Percentiles rank a stretch among this genome's conserved stretches.
Conservation (phyloP, 2,329 filamentous ascomycete genomes). For the Fusarium coicis region DNA sequence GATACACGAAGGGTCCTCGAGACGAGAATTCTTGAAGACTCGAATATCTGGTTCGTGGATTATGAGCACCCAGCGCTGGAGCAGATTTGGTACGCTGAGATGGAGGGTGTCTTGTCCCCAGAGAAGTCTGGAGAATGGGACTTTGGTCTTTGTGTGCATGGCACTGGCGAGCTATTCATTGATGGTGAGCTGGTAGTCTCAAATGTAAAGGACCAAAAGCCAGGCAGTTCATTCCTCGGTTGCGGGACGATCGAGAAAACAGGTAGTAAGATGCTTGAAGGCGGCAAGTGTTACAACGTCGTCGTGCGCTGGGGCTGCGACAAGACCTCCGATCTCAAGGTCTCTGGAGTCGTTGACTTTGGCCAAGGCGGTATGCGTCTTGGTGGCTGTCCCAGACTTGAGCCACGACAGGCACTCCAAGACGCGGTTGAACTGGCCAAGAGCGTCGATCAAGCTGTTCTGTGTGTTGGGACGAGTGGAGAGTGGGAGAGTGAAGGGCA, state of each 20-base stretch:
- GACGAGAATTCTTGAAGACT: not conserved
- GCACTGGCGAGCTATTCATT: not conserved
- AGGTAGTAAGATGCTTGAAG: not conserved
- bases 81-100: not conserved
- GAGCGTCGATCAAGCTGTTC: not conserved
- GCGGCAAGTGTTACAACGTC: not conserved
- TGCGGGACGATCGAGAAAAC: not conserved
- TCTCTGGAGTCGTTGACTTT: not conserved
- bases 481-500: constrained; percentile 11
- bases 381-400: not conserved
- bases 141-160: not conserved
- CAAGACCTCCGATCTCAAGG: not conserved
- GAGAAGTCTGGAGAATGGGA: not conserved
- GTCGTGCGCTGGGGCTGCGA: constrained; percentile 4
- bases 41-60: not conserved
- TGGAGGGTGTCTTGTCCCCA: not conserved
- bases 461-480: not conserved
- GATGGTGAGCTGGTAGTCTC: not conserved
- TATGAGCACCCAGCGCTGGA: not conserved
- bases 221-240: not conserved
- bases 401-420: not conserved
- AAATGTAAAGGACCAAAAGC: not conserved
- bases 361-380: not conserved
- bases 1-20: not conserved
- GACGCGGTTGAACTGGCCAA: not conserved